Evolutionary conservation across 2,329 filamentous ascomycete genomes (phyloP).

Genomic region (Fusarium sublunatum): DNA sequence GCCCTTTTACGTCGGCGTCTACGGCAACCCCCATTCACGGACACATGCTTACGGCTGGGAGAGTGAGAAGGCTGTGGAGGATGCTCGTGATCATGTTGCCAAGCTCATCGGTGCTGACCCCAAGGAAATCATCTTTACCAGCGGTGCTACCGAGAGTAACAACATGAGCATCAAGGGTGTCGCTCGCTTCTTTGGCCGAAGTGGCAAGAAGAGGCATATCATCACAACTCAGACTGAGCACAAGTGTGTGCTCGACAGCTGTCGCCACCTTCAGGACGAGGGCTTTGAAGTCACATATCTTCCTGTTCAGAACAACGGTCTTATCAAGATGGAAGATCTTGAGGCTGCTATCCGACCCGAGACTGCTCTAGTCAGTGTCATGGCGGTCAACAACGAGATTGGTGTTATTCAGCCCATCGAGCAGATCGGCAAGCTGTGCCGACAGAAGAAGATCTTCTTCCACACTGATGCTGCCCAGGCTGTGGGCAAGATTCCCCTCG

Average conservation of each 20-base stretch:
- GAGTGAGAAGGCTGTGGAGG: constrained; percentile 91
- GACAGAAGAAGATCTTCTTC: constrained; percentile 95
- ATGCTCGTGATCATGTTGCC: constrained; percentile 85
- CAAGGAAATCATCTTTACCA: constrained; percentile 99
- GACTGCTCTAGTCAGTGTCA: constrained; percentile 92
- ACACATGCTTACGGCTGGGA: constrained; percentile 99
- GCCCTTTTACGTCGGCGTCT: constrained; percentile 90
- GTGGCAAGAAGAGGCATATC: constrained; percentile 97
- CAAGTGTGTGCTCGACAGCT: constrained; percentile 98
- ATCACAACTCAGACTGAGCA: constrained; percentile 98
- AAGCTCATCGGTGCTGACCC: constrained; percentile 90
- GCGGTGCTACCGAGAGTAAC: constrained; percentile 97
- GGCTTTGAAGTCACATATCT: constrained; percentile 98
- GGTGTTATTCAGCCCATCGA: constrained; percentile 97
- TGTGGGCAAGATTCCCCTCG: constrained; percentile 96
- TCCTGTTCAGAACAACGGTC: constrained; percentile 86
- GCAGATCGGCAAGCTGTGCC: constrained; percentile 92
- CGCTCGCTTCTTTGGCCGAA: constrained; percentile 90
- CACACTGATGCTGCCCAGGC: constrained; percentile 97
- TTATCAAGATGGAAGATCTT: constrained; percentile 84
- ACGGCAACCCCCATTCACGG: constrained; percentile 96
- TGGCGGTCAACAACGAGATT: constrained; percentile 99
- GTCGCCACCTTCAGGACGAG: constrained; percentile 94
- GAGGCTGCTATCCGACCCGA: constrained; percentile 91
- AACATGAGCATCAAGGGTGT: constrained; percentile 99